These are phyloP conservation scores for Xerocomus potaroensis DNA, from an alignment of 768 basidiomycete genomes.

Conservation along the genomic window DNA sequence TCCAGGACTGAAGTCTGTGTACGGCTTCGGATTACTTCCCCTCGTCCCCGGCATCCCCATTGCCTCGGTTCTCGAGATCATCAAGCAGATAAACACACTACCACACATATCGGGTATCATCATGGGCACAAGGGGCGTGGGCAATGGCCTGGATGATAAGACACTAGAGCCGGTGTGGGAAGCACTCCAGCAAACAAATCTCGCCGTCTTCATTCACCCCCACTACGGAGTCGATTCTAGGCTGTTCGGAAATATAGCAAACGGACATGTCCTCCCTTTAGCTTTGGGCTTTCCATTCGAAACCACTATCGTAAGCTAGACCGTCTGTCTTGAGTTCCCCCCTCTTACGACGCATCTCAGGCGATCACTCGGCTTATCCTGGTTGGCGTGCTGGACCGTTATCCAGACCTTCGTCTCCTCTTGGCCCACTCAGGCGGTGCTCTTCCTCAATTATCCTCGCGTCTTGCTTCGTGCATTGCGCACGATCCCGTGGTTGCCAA, in stretches of 20 bases:
- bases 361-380: constrained; percentile 79
- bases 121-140: constrained; percentile 75
- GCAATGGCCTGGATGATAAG: constrained; percentile 77
- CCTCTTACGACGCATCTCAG: constrained; percentile 25
- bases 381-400: constrained; percentile 74
- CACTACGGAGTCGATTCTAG: constrained; percentile 79
- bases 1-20: constrained; percentile 56
- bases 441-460: constrained; percentile 77
- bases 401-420: constrained; percentile 69
- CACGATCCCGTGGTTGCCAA: constrained; percentile 80
- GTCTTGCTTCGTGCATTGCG: constrained; percentile 77
- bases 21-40: constrained; percentile 82
- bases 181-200: constrained; percentile 61
- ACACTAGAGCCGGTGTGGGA: constrained; percentile 77
- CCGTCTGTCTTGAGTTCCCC: not conserved
- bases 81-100: constrained; percentile 60
- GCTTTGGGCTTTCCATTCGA: constrained; percentile 89
- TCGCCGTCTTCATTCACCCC: constrained; percentile 82
- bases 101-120: constrained; percentile 74
- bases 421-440: constrained; percentile 88
- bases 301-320: constrained; percentile 68
- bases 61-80: constrained; percentile 53
- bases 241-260: constrained; percentile 71
- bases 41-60: constrained; percentile 64
- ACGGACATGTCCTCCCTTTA: constrained; percentile 85